Evolutionary conservation across 2,329 filamentous ascomycete genomes (phyloP).

Genomic region (Ceratocystis albifundus): DNA sequence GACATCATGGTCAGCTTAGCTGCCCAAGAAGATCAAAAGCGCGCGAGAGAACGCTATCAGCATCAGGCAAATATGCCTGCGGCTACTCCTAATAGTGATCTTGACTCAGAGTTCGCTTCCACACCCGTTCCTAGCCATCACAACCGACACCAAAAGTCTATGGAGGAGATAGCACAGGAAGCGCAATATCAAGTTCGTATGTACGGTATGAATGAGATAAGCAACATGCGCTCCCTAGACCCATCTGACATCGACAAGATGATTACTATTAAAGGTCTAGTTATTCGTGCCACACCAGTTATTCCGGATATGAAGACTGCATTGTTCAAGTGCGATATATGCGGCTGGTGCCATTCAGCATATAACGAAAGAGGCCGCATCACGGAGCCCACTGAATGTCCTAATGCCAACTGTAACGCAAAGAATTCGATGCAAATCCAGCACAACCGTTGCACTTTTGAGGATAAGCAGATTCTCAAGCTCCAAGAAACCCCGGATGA

Average conservation of each 20-base stretch:
- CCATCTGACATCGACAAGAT: conserved; percentile 96
- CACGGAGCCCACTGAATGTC: conserved; percentile 82
- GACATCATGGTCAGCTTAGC: conserved; percentile 88
- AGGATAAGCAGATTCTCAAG: conserved; percentile 98
- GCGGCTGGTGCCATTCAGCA: conserved; percentile 80
- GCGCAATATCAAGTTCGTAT: conserved; percentile 77
- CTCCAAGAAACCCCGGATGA: conserved; percentile 93
- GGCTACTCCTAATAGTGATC: conserved; percentile 32
- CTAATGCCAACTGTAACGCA: conserved; percentile 65
- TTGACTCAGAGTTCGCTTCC: conserved; percentile 34
- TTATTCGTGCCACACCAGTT: conserved; percentile 89
- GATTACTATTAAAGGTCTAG: conserved; percentile 86
- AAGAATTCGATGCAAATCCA: conserved; percentile 97
- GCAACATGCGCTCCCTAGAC: conserved; percentile 89
- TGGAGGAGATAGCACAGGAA: conserved; percentile 70
- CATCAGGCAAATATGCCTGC: conserved; percentile 42
- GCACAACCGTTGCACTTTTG: conserved; percentile 88
- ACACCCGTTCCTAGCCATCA: conserved; percentile 29
- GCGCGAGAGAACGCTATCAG: conserved; percentile 30
- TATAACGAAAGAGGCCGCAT: conserved; percentile 94
- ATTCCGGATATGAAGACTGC: conserved; percentile 99
- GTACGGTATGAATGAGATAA: conserved; percentile 73
- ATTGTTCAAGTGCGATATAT: conserved; percentile 91
- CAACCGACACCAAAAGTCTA: conserved; percentile 42
- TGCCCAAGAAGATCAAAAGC: conserved; percentile 59